Base-by-base conservation (phyloP, 768 basidiomycete species). In the Tylopilus sp. region DNA sequence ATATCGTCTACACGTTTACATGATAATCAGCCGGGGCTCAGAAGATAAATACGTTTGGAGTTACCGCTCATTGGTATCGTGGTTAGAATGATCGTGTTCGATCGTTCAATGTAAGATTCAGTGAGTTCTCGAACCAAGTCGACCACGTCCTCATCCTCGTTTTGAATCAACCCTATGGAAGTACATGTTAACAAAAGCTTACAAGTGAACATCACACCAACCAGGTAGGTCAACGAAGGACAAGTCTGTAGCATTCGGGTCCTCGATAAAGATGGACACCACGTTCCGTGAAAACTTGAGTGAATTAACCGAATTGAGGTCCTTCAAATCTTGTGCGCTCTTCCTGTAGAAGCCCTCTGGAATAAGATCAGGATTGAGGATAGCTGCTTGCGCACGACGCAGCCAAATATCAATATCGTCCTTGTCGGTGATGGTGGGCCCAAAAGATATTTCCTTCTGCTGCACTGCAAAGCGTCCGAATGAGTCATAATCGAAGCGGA, bases 11-110 rank as follows among this genome's bases (percentile, higher is more conserved):
- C 13, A 48, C n/a, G 3, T 17, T 24, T 24, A 37, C 1, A 37
- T 5, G 6, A 6, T 3, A 7, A 25, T 60, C 40, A 54, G 40
- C 36, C 33, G 38, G 4, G 16, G 46, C 6, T 30, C 10, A 26
- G 13, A 37, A 16, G 12, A 48, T 3, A 13, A 45, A 30, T 13
- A 29, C 0, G 14, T 7, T 24, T 16, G n/a, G 59, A 31, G 63
- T 53, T 54, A 84, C 86, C 85, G 46, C 71, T 79, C 76, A 85
- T 83, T 0, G 87, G 84, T 48, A 87, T 79, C 0, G 84, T 79
- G 1, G 87, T 77, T 2, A 89, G 73, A 48, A 89, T 83, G 12
- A 89, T 62, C 0, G 82, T 81, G 44, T 85, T 84, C 9, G 68
- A 54, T n/a, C 67, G 68, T 7, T 38, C 46, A 55, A 86, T 82